Base-by-base conservation (phyloP, 495 filamentous ascomycete genomes). In the Geoglossum glabrum region DNA sequence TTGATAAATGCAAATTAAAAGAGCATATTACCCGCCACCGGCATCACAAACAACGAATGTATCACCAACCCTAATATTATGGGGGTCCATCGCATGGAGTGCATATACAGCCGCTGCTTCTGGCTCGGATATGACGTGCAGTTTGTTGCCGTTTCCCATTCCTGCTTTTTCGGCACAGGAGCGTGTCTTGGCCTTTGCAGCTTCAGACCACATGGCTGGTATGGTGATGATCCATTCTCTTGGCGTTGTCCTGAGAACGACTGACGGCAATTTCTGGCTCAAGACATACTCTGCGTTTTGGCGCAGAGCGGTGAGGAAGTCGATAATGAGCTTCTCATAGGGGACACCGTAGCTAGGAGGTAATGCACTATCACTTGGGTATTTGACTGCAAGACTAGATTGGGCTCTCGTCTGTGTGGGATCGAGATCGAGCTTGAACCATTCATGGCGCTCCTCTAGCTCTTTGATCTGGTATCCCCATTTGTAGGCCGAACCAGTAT, bases 151-250 rank as follows among this genome's bases (percentile, higher is more conserved):
- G n/a, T 19, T 45, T 45, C 40, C 40, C 40, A 45, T 45, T 21
- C 40, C 40, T 3, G 40, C 40, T 10, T 45, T 45, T 9, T 45
- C 40, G 0, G 84, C 84, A 26, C 82, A 83, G 49, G 73, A 69
- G 31, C 80, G 64, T 0, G 82, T 86, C 15, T 76, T 76, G 54
- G 78, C 75, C 66, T 86, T 86, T n/a, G 84, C 84, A 19, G 75
- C 74, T 52, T 87, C 84, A 9, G 79, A 80, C 84, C 84, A 87
- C n/a, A 88, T 78, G 0, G 76, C 77, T 0, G 78, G 78, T 0
- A 79, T 77, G 0, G 76, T 79, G 34, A 80, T 65, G 26, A 87
- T 79, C 60, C 82, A 85, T 43, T 81, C 76, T 31, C 86, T 75
- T 36, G 74, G 76, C 9, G 77, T 83, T 1, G 72, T 75, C 5